Evolutionary conservation across 2,329 filamentous ascomycete genomes (phyloP).

Genomic region (Hypomyces rosellus): DNA sequence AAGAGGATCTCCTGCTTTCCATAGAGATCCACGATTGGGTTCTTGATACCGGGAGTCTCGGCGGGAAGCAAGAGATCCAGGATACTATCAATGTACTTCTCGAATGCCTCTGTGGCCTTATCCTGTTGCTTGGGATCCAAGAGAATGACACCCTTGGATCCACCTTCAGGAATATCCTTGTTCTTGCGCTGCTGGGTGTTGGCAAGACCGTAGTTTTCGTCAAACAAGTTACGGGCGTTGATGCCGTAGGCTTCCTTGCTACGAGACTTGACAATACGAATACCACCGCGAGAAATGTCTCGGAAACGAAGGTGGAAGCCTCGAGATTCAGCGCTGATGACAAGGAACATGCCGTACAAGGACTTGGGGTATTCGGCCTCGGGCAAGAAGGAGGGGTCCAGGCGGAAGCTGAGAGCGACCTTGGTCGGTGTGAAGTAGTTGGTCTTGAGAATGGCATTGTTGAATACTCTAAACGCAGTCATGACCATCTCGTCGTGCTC

Average conservation of each 20-base stretch:
- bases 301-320: slow-evolving; percentile 97
- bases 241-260: slow-evolving; percentile 94
- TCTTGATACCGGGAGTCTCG: slow-evolving; percentile 93
- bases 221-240: slow-evolving; percentile 92
- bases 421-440: slow-evolving; percentile 98
- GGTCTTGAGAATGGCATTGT: slow-evolving; percentile 87
- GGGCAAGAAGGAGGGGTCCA: slow-evolving; percentile 84
- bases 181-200: slow-evolving; percentile 99
- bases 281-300: slow-evolving; percentile 93
- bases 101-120: slow-evolving; percentile 84
- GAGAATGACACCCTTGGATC: slow-evolving; percentile 95
- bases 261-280: slow-evolving; percentile 96
- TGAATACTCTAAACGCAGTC: slow-evolving; percentile 94
- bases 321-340: slow-evolving; percentile 93
- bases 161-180: slow-evolving; percentile 98
- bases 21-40: slow-evolving; percentile 92
- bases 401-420: slow-evolving; percentile 92
- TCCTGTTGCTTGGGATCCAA: slow-evolving; percentile 92
- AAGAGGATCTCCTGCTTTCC: slow-evolving; percentile 96
- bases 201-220: slow-evolving; percentile 97
- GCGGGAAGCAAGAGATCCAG: slow-evolving; percentile 88
- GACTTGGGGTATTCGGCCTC: slow-evolving; percentile 88
- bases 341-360: slow-evolving; percentile 96
- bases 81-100: slow-evolving; percentile 99
- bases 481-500: slow-evolving; percentile 98